Conservation (phyloP, 345 rosid species). For the Linum trigynum region DNA sequence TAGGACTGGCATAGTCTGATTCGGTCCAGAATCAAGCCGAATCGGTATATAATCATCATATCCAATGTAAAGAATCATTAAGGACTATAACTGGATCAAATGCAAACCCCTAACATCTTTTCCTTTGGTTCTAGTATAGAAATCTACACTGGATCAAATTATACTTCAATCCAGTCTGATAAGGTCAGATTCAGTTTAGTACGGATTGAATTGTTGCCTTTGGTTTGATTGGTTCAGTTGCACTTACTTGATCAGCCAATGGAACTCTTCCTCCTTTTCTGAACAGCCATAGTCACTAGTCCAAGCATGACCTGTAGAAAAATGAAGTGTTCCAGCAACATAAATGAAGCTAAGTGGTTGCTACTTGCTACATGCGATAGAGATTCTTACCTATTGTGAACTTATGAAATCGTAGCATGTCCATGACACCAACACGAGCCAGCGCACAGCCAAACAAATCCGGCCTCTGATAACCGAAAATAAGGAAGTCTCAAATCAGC, state of each 20-base stretch:
- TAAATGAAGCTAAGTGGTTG: neutral
- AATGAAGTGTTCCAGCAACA: constrained; percentile 10
- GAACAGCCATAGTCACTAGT: constrained; percentile 81
- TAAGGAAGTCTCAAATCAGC: neutral
- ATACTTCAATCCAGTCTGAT: too few relatives aligned
- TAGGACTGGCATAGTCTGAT: neutral
- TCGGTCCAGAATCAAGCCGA: too few relatives aligned
- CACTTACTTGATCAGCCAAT: constrained; percentile 84
- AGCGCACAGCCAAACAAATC: constrained; percentile 96
- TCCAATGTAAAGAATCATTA: too few relatives aligned
- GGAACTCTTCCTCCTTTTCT: constrained; percentile 76
- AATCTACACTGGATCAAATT: too few relatives aligned
- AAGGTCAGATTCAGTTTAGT: too few relatives aligned
- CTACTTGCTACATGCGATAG: too few relatives aligned
- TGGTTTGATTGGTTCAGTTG: too few relatives aligned
- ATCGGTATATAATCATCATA: too few relatives aligned
- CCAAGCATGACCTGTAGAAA: constrained; percentile 74
- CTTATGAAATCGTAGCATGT: constrained; percentile 92
- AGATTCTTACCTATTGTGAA: constrained; percentile 61
- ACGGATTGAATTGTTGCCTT: too few relatives aligned
- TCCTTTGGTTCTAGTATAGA: too few relatives aligned
- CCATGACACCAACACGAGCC: constrained; percentile 99
- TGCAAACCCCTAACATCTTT: too few relatives aligned
- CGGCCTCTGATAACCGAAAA: constrained; percentile 52
- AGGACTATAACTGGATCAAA: too few relatives aligned